Percentiles rank a stretch among this genome's conserved stretches.
phyloP scores from a whole-genome alignment of 371 early-diverging fungal species.

The Mortierella sp. region DNA sequence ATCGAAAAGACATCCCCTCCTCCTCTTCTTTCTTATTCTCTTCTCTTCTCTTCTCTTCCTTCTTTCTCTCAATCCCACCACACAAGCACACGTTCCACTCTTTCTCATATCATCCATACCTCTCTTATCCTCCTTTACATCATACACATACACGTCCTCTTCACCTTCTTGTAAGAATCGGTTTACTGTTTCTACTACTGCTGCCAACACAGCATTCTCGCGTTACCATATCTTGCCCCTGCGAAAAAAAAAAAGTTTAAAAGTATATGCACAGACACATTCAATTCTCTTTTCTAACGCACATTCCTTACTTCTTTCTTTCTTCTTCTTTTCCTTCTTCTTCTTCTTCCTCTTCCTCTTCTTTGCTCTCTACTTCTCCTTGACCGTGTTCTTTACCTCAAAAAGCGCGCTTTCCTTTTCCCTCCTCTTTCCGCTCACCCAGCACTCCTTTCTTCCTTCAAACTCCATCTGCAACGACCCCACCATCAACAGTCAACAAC shows the following conservation, averaged over 20 bases:
- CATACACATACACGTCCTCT: no score
- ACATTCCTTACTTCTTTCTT: not conserved
- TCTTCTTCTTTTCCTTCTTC: not conserved
- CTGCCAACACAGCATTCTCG: not conserved
- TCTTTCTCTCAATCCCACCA: not conserved
- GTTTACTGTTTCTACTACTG: no score
- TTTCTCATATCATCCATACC: not conserved
- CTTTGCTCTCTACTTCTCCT: no score
- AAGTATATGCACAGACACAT: not conserved
- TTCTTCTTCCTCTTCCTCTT: not conserved
- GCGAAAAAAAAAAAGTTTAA: not conserved
- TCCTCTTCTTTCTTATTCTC: not conserved
- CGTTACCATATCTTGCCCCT: not conserved
- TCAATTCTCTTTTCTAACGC: not conserved
- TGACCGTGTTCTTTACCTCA: no score
- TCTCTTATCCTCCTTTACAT: no score
- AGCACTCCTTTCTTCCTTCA: not conserved
- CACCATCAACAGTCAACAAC: not conserved
- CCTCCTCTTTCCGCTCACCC: not conserved
- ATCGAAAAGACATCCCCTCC: not conserved
- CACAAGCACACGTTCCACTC: not conserved
- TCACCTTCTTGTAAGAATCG: no score
- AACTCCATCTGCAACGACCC: conserved; percentile 3
- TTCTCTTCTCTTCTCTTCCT: not conserved
- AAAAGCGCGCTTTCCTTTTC: not conserved